Base-by-base conservation (phyloP, 148 eudicot species). In the Limonium bicolor region DNA sequence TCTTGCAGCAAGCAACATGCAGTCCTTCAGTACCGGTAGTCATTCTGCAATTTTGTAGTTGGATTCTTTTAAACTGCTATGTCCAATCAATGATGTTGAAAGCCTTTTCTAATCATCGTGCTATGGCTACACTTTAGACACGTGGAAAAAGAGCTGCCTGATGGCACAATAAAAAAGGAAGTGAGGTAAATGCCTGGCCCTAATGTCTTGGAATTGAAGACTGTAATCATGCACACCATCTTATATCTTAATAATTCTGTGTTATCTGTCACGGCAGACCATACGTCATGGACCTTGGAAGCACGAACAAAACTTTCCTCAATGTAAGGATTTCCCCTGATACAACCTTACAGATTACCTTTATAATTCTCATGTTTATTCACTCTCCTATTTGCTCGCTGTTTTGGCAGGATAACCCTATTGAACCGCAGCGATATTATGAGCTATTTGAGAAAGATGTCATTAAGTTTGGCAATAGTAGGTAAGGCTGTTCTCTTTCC, bases 1-100 rank as follows among this genome's bases (percentile, higher is more conserved):
- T 86, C 96, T 27, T 81, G 96, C 68, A 86, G 96, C 71, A 86
- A 86, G 60, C 97, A 88, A 33, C 97, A 83, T 51, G 87, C 97
- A 27, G 95, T 88, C 50, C 95, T 88, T 52, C 94, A 83, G 55
- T 88, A 53, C 33, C 61, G 92, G 92, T 74, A 67, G 11, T 52
- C 57, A n/a, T n/a, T n/a, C n/a, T n/a, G n/a, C n/a, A n/a, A n/a
- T n/a, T n/a, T n/a, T n/a, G n/a, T n/a, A n/a, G n/a, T n/a, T n/a
- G n/a, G n/a, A n/a, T n/a, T n/a, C n/a, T n/a, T n/a, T n/a, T n/a
- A n/a, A n/a, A n/a, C n/a, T n/a, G n/a, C n/a, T n/a, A n/a, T n/a
- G n/a, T n/a, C n/a, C n/a, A n/a, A n/a, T n/a, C n/a, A n/a, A n/a
- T n/a, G n/a, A n/a, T n/a, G n/a, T n/a, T n/a, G n/a, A n/a, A n/a